Percentiles rank a stretch among this genome's conserved stretches.
phyloP scores from a whole-genome alignment of 768 basidiomycete species.

The Naematelia aurantialba region DNA sequence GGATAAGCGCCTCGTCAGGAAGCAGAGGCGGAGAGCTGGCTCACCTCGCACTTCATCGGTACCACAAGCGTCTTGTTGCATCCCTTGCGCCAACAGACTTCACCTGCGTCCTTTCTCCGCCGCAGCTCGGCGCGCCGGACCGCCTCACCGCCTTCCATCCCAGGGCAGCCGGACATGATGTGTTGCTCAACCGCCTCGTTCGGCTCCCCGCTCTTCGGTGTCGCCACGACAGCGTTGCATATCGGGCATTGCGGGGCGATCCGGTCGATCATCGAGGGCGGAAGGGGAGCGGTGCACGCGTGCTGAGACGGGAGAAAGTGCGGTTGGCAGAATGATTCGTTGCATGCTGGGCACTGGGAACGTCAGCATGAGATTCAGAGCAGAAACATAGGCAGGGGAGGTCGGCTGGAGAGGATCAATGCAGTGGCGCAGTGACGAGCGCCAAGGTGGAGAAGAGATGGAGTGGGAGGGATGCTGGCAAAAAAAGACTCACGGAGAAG shows the following conservation, averaged over 20 bases:
- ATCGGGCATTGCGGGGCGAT: slow-evolving; percentile 47
- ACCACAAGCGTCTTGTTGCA: slow-evolving; percentile 46
- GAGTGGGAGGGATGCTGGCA: neutral
- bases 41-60: slow-evolving; percentile 47
- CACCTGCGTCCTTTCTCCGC: slow-evolving; percentile 40
- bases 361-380: too few relatives aligned
- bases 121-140: slow-evolving; percentile 37
- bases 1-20: slow-evolving; percentile 5
- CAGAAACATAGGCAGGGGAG: neutral
- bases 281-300: slow-evolving; percentile 39
- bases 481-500: slow-evolving; percentile 35
- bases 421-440: neutral
- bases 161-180: slow-evolving; percentile 36
- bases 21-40: slow-evolving; percentile 9
- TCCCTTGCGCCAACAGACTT: slow-evolving; percentile 45
- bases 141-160: slow-evolving; percentile 38
- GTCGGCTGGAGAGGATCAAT: neutral
- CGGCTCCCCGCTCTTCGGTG: slow-evolving; percentile 25
- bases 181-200: slow-evolving; percentile 45
- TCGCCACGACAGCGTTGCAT: slow-evolving; percentile 39
- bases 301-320: slow-evolving; percentile 48
- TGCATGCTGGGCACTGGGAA: slow-evolving; percentile 48
- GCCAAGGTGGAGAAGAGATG: neutral
- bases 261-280: slow-evolving; percentile 41
- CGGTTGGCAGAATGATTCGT: slow-evolving; percentile 45